Base-by-base conservation (phyloP, 2,329 filamentous ascomycete species). In the Furcasterigmium sp. region DNA sequence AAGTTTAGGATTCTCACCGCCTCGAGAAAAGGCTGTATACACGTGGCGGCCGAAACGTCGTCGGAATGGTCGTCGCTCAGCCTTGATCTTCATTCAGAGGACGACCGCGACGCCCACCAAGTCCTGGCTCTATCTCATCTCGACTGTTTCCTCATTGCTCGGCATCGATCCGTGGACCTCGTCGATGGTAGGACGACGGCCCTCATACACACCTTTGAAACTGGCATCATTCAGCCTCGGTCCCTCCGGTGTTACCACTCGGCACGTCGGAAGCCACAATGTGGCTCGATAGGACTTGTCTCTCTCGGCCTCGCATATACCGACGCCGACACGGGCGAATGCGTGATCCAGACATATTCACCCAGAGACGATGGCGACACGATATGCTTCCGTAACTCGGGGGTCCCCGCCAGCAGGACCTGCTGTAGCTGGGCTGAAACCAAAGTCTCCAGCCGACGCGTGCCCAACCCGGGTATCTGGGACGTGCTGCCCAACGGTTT, bases 381-480 rank as follows among this genome's bases (percentile, higher is more conserved):
- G 41, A 78, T 87, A 10, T 82, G 76, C 55, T 74, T 83, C 41
- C 71, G 72, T 36, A 67, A 72, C 45, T 64, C 66, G 2, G 55
- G 53, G 3, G 63, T 61, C 1, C 60, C 65, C 2, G 61, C 62
- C 1, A 64, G 58, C 14, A 65, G 66, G 28, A 67, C 64, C 6
- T 76, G 69, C 47, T 77, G 71, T 48, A 57, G 66, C 2, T 81
- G 76, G 76, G 56, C 60, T 6, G 69, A 73, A 18, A 72, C 76
- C 2, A 71, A 65, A 14, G 73, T 80, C 51, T 60, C 69, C 3
- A 72, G 65, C 30, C 72, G 75, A 37, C 70, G 66, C 8, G 69
- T 88, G 8, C 61, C 70, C n/a, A 75, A 82, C 29, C 82, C 82
- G 0, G 85, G 85, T 0, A 58, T 65, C 0, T 89, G 84, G 84